These are phyloP conservation scores for Venturiaceae sp. DNA, from an alignment of 2,329 filamentous ascomycete genomes.

Conservation along the genomic window DNA sequence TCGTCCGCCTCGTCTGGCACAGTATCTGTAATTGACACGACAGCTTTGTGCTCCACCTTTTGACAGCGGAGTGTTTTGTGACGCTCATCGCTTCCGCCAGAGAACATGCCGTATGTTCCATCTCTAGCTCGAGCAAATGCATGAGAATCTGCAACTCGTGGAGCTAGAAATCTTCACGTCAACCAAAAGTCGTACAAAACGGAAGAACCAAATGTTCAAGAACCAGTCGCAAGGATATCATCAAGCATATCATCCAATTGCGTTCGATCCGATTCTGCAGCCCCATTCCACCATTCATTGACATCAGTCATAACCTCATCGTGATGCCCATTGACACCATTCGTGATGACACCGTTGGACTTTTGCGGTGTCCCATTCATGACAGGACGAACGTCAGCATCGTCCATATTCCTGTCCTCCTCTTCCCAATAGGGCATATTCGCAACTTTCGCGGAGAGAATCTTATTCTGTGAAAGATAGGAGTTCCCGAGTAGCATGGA, in stretches of 20 bases:
- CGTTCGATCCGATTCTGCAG: background rate
- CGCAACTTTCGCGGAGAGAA: background rate
- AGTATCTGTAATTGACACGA: too few relatives aligned
- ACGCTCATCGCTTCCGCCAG: too few relatives aligned
- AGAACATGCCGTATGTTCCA: too few relatives aligned
- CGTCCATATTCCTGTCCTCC: background rate
- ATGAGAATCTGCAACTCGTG: too few relatives aligned
- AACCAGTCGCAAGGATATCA: conserved; percentile 5
- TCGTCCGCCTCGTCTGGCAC: too few relatives aligned
- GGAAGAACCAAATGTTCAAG: background rate
- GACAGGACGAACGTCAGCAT: background rate
- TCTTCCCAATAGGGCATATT: background rate
- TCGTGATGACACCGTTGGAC: background rate
- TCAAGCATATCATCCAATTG: conserved; percentile 4
- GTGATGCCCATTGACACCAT: conserved; percentile 7
- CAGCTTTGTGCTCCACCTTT: too few relatives aligned
- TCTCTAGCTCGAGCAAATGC: too few relatives aligned
- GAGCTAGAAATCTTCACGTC: too few relatives aligned
- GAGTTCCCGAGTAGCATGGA: conserved; percentile 67
- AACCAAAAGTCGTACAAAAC: background rate
- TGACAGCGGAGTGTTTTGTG: too few relatives aligned
- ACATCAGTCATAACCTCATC: background rate
- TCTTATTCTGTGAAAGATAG: conserved; percentile 50
- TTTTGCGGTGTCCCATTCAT: background rate
- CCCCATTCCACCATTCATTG: conserved; percentile 1